Evolutionary conservation across 73 alveolate genomes (phyloP), one percentile per base, ranked within the genome.

Genomic region (Breviolum minutum): DNA sequence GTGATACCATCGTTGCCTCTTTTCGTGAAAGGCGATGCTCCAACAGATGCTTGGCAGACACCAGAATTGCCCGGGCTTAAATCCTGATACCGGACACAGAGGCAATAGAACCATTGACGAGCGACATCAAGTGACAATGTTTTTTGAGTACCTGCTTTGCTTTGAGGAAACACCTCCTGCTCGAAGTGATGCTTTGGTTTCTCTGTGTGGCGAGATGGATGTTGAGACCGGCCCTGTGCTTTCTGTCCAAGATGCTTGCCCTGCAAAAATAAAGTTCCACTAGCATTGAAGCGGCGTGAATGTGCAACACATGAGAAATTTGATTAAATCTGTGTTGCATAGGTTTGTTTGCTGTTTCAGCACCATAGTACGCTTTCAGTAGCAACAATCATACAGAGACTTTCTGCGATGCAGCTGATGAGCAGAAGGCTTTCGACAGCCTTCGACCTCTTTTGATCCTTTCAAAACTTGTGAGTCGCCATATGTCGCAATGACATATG

Each of bases 1-100:
- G 76, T 83, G 76, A 74, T 83, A 27, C 92, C 92, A 10, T 60
- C 76, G 2, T 61, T 83, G 63, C 92, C 92, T 19, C 76, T 83
- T 7, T 83, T 83, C 60, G 92, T 62, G 92, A 83, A 83, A 17
- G 92, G 92, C 61, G 16, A 9, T 61, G 76, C 76, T 80, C 32
- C 63, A 12, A 77, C 86, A 77, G 86, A 77, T 29, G 62, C 86
- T 77, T 76, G 85, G 81, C 81, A 7, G 54, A 3, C 3, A 40
- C 54, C 54, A 40, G 54, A 40, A 40, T 40, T 40, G 54, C 54
- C 54, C 54, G 3, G 54, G 54, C 54, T 40, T 40, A 3, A 40
- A 40, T 0, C 54, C 54, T 40, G 54, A 40, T 40, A 40, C 3
- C 54, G 54, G 5, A 40, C 54, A 40, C 54, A 40, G 54, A 71